These are phyloP conservation scores for Prunus mira DNA, from an alignment of 306 rosid species.

Conservation along the genomic window DNA sequence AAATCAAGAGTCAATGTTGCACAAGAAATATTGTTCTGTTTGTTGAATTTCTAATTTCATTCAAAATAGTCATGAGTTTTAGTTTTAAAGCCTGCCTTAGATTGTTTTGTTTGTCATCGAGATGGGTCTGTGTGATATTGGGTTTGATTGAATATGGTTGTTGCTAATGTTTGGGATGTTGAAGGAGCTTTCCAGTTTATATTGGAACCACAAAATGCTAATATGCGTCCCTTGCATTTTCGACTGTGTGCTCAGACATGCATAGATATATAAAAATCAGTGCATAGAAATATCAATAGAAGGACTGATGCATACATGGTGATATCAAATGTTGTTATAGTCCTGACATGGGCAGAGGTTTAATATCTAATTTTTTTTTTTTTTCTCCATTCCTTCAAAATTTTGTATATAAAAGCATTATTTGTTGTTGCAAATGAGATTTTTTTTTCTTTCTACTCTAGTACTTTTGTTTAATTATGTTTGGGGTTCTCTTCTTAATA, in stretches of 20 bases:
- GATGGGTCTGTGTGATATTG: not conserved
- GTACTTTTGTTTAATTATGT: not conserved
- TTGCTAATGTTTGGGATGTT: not conserved
- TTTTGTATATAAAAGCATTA: not conserved
- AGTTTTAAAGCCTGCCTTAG: not conserved
- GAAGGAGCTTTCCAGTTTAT: not conserved
- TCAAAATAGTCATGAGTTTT: not conserved
- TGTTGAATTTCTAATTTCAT: not conserved
- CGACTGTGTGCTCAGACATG: not conserved
- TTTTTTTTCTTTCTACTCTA: not conserved
- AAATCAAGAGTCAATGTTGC: not conserved
- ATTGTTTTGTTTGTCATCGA: not conserved
- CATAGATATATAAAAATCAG: not conserved
- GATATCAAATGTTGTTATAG: too few species aligned
- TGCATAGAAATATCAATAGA: not conserved
- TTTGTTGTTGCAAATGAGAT: not conserved
- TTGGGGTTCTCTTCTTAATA: not conserved
- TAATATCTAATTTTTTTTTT: not conserved
- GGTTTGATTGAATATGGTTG: not conserved
- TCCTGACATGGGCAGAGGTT: not conserved
- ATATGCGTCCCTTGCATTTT: not conserved
- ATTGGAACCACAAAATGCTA: slow-evolving; percentile 4
- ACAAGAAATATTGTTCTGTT: not conserved
- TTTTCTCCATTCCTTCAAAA: not conserved
- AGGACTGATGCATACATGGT: not conserved